Evolutionary conservation across 208 protist species (phyloP).

Genomic region (Trichomonas vaginalis): DNA sequence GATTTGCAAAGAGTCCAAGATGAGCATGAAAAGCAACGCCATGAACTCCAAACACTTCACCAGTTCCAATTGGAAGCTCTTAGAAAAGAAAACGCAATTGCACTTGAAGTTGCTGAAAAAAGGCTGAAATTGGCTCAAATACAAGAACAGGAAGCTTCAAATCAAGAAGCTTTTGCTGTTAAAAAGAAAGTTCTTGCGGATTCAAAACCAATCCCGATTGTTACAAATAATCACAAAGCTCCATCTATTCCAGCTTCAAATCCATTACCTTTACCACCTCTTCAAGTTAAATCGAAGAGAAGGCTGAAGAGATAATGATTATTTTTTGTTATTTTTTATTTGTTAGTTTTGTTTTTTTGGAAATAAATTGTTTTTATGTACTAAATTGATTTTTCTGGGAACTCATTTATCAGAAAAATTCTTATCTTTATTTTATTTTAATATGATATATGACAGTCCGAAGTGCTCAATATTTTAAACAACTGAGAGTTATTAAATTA

Average conservation of each 20-base stretch:
- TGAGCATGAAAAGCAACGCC: not conserved
- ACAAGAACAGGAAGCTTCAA: not conserved
- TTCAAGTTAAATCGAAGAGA: not conserved
- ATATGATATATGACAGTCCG: no score
- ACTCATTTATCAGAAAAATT: no score
- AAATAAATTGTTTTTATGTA: not conserved
- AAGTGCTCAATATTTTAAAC: no score
- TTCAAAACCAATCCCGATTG: not conserved
- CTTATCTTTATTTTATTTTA: no score
- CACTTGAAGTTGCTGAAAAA: not conserved
- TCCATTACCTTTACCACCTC: not conserved
- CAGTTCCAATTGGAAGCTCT: not conserved
- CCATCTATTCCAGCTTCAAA: not conserved
- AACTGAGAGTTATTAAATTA: no score
- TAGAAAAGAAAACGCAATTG: not conserved
- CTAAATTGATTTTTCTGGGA: no score
- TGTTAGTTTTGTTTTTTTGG: not conserved
- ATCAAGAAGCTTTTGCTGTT: not conserved
- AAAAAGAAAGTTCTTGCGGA: not conserved
- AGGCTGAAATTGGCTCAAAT: not conserved
- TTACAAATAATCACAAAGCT: not conserved
- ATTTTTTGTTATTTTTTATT: not conserved
- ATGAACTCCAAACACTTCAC: not conserved
- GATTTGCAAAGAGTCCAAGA: not conserved
- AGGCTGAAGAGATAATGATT: not conserved